phyloP scores from a whole-genome alignment of 805 yeast species.

The Cyberlindnera samutprakarnensis region DNA sequence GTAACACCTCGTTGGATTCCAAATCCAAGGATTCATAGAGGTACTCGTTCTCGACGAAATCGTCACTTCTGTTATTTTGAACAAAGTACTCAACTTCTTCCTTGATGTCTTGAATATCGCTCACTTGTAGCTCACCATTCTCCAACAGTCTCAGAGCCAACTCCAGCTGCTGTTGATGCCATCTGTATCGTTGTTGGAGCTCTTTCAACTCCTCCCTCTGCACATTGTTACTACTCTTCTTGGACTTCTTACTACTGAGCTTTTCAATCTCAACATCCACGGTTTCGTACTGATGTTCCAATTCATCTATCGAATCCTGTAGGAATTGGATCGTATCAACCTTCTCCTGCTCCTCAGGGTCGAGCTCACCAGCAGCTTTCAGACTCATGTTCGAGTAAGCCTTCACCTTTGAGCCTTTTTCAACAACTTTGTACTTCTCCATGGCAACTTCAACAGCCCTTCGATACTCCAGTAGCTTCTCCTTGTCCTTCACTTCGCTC shows the following conservation, averaged over 20 bases:
- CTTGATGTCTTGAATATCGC: constrained; percentile 63
- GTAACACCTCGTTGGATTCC: constrained; percentile 42
- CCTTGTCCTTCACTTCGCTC: constrained; percentile 84
- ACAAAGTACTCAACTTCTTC: constrained; percentile 91
- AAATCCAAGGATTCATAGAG: constrained; percentile 81
- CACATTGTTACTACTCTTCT: constrained; percentile 34
- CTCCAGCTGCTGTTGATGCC: constrained; percentile 77
- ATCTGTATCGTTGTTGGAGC: constrained; percentile 60
- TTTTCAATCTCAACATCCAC: constrained; percentile 66
- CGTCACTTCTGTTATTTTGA: constrained; percentile 85
- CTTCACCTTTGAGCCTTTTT: constrained; percentile 84
- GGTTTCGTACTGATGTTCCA: constrained; percentile 69
- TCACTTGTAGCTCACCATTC: constrained; percentile 72
- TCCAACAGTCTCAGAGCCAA: constrained; percentile 68
- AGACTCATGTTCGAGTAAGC: constrained; percentile 91
- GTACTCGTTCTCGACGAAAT: constrained; percentile 89
- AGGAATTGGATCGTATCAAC: constrained; percentile 65
- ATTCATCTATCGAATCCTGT: constrained; percentile 66
- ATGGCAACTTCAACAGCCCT: constrained; percentile 66
- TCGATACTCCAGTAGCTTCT: constrained; percentile 68
- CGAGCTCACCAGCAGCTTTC: constrained; percentile 43
- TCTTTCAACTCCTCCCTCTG: constrained; percentile 58
- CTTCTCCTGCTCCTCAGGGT: constrained; percentile 76
- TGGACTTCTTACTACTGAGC: constrained; percentile 39
- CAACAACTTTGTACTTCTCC: constrained; percentile 95